Evolutionary conservation across 2,329 filamentous ascomycete species (phyloP).

Genomic region (Stemphylium vesicarium): DNA sequence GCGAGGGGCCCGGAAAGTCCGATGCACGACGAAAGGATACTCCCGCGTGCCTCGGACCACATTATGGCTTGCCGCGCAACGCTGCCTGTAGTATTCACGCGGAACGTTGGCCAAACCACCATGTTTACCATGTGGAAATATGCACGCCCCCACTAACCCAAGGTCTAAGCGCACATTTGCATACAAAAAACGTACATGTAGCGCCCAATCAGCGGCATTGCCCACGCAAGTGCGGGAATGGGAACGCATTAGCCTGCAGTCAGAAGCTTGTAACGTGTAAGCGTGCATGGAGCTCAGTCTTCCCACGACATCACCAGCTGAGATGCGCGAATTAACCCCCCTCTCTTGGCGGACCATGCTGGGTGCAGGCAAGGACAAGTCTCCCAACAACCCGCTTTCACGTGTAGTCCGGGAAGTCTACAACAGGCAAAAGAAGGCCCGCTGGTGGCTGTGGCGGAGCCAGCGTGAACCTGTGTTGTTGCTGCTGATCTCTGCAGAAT

Average conservation of each 20-base stretch:
- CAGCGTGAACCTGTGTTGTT: background rate
- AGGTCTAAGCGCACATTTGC: too few species aligned
- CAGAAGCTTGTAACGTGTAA: background rate
- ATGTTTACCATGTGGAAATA: too few species aligned
- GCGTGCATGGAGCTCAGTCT: background rate
- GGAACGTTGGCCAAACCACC: too few species aligned
- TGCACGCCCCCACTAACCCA: too few species aligned
- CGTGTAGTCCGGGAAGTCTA: background rate
- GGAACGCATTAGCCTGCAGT: background rate
- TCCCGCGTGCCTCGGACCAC: too few species aligned
- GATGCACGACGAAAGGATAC: too few species aligned
- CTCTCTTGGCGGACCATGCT: background rate
- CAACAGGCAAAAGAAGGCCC: background rate
- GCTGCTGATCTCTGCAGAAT: background rate
- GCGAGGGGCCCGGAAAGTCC: too few species aligned
- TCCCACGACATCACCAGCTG: background rate
- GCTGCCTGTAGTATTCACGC: too few species aligned
- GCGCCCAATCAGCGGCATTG: background rate
- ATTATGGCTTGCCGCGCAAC: too few species aligned
- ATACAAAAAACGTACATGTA: too few species aligned
- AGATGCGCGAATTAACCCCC: conserved; percentile 5
- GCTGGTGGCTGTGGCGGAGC: background rate
- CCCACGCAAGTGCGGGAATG: background rate
- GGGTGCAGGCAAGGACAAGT: background rate
- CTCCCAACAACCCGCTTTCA: background rate